phyloP scores from a whole-genome alignment of 371 early-diverging fungal species.

The Apophysomyces sp. region DNA sequence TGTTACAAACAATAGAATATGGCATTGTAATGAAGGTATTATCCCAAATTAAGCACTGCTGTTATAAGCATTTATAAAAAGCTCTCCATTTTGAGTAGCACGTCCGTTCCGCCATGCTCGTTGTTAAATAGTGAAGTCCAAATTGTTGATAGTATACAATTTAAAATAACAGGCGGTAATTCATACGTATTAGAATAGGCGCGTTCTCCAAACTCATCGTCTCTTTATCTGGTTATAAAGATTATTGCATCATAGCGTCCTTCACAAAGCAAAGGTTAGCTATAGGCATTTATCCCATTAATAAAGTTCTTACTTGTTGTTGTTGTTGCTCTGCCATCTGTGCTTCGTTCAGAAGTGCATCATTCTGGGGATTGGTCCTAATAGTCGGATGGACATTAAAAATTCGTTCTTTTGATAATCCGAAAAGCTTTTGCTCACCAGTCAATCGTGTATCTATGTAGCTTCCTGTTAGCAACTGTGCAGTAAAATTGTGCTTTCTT shows the following conservation, averaged over 20 bases:
- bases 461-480: neutral
- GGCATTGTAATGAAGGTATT: no score
- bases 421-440: slow-evolving; percentile 21
- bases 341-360: slow-evolving; percentile 10
- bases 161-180: neutral
- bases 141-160: neutral
- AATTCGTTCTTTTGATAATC: neutral
- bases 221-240: neutral
- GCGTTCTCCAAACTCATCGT: neutral
- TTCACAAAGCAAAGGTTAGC: neutral
- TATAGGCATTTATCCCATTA: neutral
- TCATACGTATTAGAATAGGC: neutral
- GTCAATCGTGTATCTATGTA: slow-evolving; percentile 41
- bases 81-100: neutral
- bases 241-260: neutral
- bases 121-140: neutral
- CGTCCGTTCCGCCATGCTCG: neutral
- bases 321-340: slow-evolving; percentile 1
- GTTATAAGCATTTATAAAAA: neutral
- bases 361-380: slow-evolving; percentile 28
- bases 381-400: neutral
- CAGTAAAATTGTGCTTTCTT: neutral
- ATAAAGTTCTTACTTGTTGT: neutral
- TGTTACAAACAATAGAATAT: no score
- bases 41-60: no score